phyloP scores from a whole-genome alignment of 164 flowering plant genomes.

The Berberis thunbergii region DNA sequence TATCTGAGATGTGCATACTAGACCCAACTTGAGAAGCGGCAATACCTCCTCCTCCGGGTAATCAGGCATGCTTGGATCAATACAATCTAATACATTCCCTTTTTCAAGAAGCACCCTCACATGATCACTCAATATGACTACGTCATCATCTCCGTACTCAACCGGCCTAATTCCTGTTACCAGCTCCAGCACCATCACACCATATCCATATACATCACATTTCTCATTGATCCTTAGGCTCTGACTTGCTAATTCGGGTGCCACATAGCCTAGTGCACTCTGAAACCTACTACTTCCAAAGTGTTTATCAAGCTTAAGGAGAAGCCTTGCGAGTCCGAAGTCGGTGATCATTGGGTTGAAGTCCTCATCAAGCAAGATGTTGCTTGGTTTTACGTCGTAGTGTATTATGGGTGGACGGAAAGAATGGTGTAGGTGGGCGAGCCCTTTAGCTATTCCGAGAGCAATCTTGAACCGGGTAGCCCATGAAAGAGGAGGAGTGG shows the following conservation, averaged over 20 bases:
- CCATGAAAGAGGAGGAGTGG: constrained; percentile 66
- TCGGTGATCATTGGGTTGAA: constrained; percentile 68
- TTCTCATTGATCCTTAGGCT: constrained; percentile 81
- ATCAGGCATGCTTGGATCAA: constrained; percentile 56
- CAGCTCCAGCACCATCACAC: constrained; percentile 70
- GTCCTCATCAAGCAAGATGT: constrained; percentile 74
- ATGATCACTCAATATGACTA: constrained; percentile 62
- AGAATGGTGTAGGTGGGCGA: constrained; percentile 79
- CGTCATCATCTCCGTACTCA: constrained; percentile 89
- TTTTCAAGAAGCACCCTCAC: constrained; percentile 68
- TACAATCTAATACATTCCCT: constrained; percentile 73
- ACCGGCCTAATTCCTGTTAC: constrained; percentile 84
- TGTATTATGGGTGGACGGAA: constrained; percentile 75
- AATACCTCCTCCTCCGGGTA: constrained; percentile 84
- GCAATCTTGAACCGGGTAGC: constrained; percentile 56
- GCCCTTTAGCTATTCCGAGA: constrained; percentile 78
- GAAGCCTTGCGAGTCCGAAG: constrained; percentile 72
- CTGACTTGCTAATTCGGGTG: constrained; percentile 91
- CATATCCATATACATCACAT: constrained; percentile 80
- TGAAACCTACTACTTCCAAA: constrained; percentile 57
- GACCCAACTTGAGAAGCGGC: constrained; percentile 79
- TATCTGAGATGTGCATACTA: constrained; percentile 90
- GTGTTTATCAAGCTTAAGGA: constrained; percentile 62
- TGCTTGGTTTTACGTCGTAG: constrained; percentile 79
- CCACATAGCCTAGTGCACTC: constrained; percentile 76